Base-by-base conservation (phyloP, 495 filamentous ascomycete species). In the Massariosphaeria phaeospora region DNA sequence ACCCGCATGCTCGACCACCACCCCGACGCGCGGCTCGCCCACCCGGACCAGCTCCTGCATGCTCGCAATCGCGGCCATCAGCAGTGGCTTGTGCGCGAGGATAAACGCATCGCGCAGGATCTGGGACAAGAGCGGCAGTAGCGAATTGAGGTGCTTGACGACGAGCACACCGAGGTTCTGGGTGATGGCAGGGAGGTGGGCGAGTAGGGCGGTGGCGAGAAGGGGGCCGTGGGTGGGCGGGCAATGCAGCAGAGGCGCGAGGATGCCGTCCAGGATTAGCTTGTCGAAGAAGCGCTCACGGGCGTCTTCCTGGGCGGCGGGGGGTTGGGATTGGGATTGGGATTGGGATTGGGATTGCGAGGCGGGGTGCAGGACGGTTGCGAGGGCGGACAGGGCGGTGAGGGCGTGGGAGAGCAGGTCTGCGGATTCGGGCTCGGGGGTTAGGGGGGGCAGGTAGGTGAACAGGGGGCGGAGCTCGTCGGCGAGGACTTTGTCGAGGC, bases 401-500 rank as follows among this genome's bases (percentile, higher is more conserved):
- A 91, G 95, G 1, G 86, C 83, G 1, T 76, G 77, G 12, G 61
- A 57, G 0, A 95, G 74, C 2, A 96, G 71, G 0, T 67, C 48
- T n/a, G 89, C 52, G 1, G 86, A 84, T 48, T 88, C 84, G 0
- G 75, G 64, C 55, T 84, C 82, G 4, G 89, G 83, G 0, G 89
- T 96, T 23, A 96, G 74, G 29, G 77, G 81, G 6, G 93, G 93
- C 0, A 96, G 76, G 52, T 79, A 86, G 12, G 81, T 73, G 1
- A 96, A 73, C 21, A 78, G 82, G 0, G 89, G 88, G 53, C 82
- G 77, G 10, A 95, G 67, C 10, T 88, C 84, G 27, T 89, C 81
- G 64, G 88, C 81, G 61, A 98, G 87, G 20, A 98, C 84, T 0
- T 81, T 76, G 2, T 75, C 80, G 0, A 98, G 76, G 1, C 91